Conservation (phyloP, 345 rosid genomes). For the Abelmoschus esculentus region DNA sequence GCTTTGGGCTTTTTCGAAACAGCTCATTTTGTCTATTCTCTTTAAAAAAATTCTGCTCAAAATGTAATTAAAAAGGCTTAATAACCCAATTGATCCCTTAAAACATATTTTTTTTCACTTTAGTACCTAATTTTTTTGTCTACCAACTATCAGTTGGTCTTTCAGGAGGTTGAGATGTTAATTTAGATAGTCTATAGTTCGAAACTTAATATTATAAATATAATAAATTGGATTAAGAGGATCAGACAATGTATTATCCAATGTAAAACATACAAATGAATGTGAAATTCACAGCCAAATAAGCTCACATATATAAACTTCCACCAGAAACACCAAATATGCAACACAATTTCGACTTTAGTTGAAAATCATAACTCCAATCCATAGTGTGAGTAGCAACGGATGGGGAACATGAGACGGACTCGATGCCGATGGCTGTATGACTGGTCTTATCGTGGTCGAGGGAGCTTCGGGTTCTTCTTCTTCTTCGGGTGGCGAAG, state of each 20-base stretch:
- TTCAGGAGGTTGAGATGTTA: too few relatives aligned
- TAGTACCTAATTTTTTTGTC: too few relatives aligned
- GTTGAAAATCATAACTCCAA: neutral
- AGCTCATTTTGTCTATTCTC: too few relatives aligned
- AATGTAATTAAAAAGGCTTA: too few relatives aligned
- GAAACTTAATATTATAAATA: too few relatives aligned
- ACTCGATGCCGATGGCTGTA: slow-evolving; percentile 19
- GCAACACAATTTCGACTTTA: neutral
- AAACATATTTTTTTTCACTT: too few relatives aligned
- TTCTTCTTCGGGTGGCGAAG: slow-evolving; percentile 14
- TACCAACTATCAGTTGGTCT: too few relatives aligned
- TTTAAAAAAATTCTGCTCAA: too few relatives aligned
- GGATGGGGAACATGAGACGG: neutral
- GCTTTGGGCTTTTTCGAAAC: too few relatives aligned
- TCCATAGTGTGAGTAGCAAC: neutral
- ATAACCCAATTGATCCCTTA: too few relatives aligned
- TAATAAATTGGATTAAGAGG: too few relatives aligned
- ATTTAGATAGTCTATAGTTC: too few relatives aligned
- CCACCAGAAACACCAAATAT: neutral
- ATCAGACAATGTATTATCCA: neutral
- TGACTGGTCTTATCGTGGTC: slow-evolving; percentile 24
- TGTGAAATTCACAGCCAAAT: neutral
- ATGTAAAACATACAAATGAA: neutral
- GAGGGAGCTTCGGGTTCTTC: slow-evolving; percentile 18
- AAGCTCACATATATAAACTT: neutral